Conservation (phyloP, 805 yeast genomes). For the Myxozyma vanderwaltii region DNA sequence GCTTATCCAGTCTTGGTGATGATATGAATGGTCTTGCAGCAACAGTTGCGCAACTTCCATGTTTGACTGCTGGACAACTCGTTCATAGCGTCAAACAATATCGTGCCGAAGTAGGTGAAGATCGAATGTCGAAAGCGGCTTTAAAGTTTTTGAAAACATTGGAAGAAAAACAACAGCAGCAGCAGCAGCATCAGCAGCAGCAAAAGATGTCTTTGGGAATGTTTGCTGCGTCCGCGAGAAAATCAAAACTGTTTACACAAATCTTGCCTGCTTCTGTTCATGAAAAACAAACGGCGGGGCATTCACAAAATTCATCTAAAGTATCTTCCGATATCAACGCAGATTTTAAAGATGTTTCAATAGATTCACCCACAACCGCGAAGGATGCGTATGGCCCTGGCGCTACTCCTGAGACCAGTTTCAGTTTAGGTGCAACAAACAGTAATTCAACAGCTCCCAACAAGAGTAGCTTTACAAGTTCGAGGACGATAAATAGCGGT, state of each 20-base stretch:
- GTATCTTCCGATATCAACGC: not conserved
- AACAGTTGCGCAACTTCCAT: constrained; percentile 59
- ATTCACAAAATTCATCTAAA: constrained; percentile 14
- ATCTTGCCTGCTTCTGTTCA: constrained; percentile 16
- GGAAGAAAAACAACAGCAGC: constrained; percentile 30
- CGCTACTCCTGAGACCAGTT: not conserved
- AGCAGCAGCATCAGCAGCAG: constrained; percentile 9
- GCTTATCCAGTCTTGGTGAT: constrained; percentile 68
- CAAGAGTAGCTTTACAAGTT: not conserved
- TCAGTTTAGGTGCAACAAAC: not conserved
- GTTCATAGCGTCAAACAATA: constrained; percentile 72
- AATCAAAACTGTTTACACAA: constrained; percentile 22
- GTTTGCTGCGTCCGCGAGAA: constrained; percentile 11
- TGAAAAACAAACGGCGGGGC: not conserved
- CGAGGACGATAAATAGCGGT: not conserved
- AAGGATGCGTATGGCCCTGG: not conserved
- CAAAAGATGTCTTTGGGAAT: not conserved
- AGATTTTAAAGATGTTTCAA: constrained; percentile 12
- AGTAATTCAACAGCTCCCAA: not conserved
- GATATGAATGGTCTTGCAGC: constrained; percentile 47
- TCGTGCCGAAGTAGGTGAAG: constrained; percentile 81
- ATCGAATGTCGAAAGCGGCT: constrained; percentile 58
- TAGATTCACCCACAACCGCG: not conserved
- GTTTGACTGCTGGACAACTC: constrained; percentile 69
- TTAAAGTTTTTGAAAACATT: constrained; percentile 49